Evolutionary conservation across 768 basidiomycete genomes (phyloP).

Genomic region (Xerocomellus amylosporus): DNA sequence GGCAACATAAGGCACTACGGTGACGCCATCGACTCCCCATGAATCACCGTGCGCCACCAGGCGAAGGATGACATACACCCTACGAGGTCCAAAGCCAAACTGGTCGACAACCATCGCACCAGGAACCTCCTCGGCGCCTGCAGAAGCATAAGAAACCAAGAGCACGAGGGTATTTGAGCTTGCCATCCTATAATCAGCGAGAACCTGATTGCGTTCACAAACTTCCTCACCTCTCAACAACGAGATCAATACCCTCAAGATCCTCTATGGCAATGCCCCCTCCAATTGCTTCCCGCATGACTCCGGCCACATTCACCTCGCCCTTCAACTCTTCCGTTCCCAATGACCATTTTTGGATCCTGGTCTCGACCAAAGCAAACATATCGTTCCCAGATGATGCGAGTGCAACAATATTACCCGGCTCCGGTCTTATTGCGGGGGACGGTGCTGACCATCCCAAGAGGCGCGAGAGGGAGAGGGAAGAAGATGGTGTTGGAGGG

Average conservation of each 20-base stretch:
- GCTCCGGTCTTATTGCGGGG: constrained; percentile 40
- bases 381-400: constrained; percentile 52
- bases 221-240: constrained; percentile 50
- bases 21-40: constrained; percentile 38
- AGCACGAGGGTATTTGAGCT: constrained; percentile 56
- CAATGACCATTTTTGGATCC: constrained; percentile 63
- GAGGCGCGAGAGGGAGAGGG: constrained; percentile 44
- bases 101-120: constrained; percentile 34
- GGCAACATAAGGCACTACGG: constrained; percentile 71
- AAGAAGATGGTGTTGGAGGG: constrained; percentile 41
- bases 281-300: constrained; percentile 48
- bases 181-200: constrained; percentile 11
- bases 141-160: constrained; percentile 65
- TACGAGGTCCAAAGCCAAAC: constrained; percentile 46
- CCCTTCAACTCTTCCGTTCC: constrained; percentile 54
- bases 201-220: background rate
- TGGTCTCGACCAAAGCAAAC: constrained; percentile 67
- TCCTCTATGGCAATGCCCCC: constrained; percentile 52
- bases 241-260: constrained; percentile 71
- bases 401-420: constrained; percentile 65
- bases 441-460: constrained; percentile 41
- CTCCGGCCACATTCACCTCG: constrained; percentile 53
- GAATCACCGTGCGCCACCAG: constrained; percentile 34
- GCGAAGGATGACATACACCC: constrained; percentile 62
- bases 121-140: constrained; percentile 41